Evolutionary conservation across 2,329 filamentous ascomycete genomes (phyloP), one percentile per base, ranked within the genome.

Genomic region (Calonectria pauciramosa): DNA sequence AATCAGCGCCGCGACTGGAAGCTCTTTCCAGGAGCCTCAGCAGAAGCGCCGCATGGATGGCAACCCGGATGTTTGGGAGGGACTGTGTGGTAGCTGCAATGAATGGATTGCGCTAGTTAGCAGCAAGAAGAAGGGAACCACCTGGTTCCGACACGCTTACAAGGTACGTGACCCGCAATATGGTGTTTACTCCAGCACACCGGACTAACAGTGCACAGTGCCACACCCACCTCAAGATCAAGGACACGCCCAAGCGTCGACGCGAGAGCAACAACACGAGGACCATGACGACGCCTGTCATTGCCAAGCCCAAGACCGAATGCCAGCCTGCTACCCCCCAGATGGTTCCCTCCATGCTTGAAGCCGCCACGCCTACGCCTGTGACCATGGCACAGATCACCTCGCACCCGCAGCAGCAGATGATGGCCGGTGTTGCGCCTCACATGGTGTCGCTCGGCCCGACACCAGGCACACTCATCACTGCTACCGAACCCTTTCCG

Each of bases 71-170:
- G 93, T 95, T 4, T 95, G 93, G 93, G 94, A 96, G 82, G 94
- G 93, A 2, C 88, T 95, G 8, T 96, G 94, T 81, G 92, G 93
- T 65, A 93, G 92, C 82, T 96, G 94, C 85, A 93, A 93, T 78
- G 93, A 95, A 75, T 96, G 94, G 94, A 93, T 96, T 78, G 92
- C 93, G 16, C 87, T 96, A 44, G 94, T 96, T 52, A 96, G 94
- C 86, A 95, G 93, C 83, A 96, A 96, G 87, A 96, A 96, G 88
- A 96, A 96, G 87, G 94, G 94, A n/a, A 97, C 95, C 1, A 96
- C 95, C 4, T 97, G 95, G 94, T 97, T 96, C 85, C 89, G 95
- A 78, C 95, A 97, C 85, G 94, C 95, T 60, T 97, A 97, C 87
- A 97, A 96, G 90, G 94, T 94, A 85, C 83, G 87, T 83, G 77